These are phyloP conservation scores for Phytophthora pseudosyringae DNA, from an alignment of 352 stramenopile genomes.

Conservation along the genomic window DNA sequence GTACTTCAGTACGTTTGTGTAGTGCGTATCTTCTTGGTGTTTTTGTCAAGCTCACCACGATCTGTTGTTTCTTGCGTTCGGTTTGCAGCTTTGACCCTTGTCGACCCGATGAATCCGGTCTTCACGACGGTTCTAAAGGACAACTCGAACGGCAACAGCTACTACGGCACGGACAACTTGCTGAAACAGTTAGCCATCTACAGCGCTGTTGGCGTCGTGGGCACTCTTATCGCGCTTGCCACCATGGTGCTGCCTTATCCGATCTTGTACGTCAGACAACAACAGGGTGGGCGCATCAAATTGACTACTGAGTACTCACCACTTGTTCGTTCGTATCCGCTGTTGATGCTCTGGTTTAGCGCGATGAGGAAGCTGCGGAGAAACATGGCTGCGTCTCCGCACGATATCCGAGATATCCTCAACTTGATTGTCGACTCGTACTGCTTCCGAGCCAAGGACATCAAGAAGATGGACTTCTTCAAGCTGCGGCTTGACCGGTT, in stretches of 20 bases:
- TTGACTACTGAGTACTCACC: conserved; percentile 10
- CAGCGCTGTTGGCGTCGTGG: conserved; percentile 66
- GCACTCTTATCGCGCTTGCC: conserved; percentile 64
- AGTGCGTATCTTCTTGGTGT: neutral
- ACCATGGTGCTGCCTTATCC: conserved; percentile 70
- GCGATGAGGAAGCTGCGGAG: conserved; percentile 59
- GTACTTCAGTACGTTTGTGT: conserved; percentile 82
- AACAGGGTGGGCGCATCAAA: neutral
- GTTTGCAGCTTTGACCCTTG: conserved; percentile 58
- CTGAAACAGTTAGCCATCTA: conserved; percentile 77
- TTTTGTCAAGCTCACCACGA: neutral
- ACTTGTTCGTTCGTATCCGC: neutral
- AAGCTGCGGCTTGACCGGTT: conserved; percentile 62
- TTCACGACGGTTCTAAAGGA: conserved; percentile 63
- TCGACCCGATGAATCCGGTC: conserved; percentile 75
- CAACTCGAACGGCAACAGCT: conserved; percentile 40
- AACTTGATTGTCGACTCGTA: conserved; percentile 86
- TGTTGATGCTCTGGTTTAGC: conserved; percentile 13
- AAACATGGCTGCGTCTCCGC: conserved; percentile 55
- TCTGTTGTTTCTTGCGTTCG: conserved; percentile 3
- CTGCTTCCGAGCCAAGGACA: conserved; percentile 77
- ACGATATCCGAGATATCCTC: conserved; percentile 73
- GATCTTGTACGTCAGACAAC: conserved; percentile 49
- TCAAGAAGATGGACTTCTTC: conserved; percentile 85
- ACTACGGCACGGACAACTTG: conserved; percentile 61